Base-by-base conservation (phyloP, 345 rosid genomes). In the Capsella bursapastoris region DNA sequence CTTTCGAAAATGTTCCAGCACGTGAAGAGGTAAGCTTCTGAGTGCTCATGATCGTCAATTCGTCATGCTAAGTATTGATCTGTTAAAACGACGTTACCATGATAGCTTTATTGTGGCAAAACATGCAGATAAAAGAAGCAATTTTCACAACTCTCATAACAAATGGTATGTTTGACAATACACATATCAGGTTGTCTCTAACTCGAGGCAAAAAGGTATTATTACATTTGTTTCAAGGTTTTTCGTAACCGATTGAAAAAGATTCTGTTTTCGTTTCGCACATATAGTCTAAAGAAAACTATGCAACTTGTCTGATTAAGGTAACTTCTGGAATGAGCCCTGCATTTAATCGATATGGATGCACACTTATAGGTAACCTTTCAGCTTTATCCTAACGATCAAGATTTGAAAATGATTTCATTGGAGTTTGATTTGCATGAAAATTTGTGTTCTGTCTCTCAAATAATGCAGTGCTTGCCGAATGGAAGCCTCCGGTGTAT, bases 251-350 rank as follows among this genome's bases (percentile, higher is more conserved):
- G 0, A 28, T 61, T 29, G 10, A 29, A 29, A 27, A 40, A 53
- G 44, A 2, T 16, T 64, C 4, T 57, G 29, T 35, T 57, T 13
- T n/a, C 52, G 35, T 65, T 14, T 3, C 0, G 47, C 29, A 18
- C 29, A 34, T 56, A 35, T 16, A 5, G 16, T 49, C 56, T 55
- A 32, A 16, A 28, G 47, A 7, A 49, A 31, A 65, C 50, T 35
- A 18, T 15, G 14, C 8, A 8, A 22, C 31, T 59, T 72, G 32
- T 65, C 25, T 38, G 49, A 74, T 79, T 57, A 80, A 92, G 96
- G 96, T 93, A 50, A 85, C 97, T 63, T 93, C 98, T 57, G 96
- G 97, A 70, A 93, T 93, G 97, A 90, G 97, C 83, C 98, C 98
- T 66, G 88, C 83, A 50, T 93, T 90, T 81, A 93, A 91, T 76